Evolutionary conservation across 2,329 filamentous ascomycete genomes (phyloP).

Genomic region (Neofusicoccum kwambonambiense): DNA sequence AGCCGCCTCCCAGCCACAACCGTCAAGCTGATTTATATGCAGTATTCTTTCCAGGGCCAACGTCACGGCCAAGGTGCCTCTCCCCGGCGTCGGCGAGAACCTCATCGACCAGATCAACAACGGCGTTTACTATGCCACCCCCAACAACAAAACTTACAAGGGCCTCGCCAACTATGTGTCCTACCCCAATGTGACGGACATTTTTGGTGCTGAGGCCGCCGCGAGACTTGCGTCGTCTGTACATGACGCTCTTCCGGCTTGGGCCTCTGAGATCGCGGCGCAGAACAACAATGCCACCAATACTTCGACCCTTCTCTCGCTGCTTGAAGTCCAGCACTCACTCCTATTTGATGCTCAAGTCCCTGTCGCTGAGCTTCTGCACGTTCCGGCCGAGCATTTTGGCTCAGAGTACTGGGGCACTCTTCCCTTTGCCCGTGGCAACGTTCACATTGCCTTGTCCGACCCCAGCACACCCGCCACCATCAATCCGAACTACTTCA

Average conservation of each 20-base stretch:
- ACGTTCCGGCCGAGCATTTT: not conserved
- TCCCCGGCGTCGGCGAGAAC: constrained; percentile 26
- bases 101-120: constrained; percentile 26
- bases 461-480: constrained; percentile 34
- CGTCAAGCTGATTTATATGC: not conserved
- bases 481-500: constrained; percentile 46
- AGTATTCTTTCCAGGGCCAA: constrained; percentile 20
- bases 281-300: constrained; percentile 14
- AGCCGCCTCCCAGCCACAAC: not conserved
- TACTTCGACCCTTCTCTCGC: constrained; percentile 12
- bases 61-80: not conserved
- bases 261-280: constrained; percentile 21
- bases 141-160: constrained; percentile 23
- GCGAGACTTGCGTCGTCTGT: constrained; percentile 22
- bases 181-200: constrained; percentile 24
- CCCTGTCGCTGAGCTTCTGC: constrained; percentile 30
- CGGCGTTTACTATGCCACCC: constrained; percentile 13
- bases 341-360: constrained; percentile 43
- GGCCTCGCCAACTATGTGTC: constrained; percentile 27
- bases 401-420: constrained; percentile 6
- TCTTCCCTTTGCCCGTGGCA: constrained; percentile 30
- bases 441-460: constrained; percentile 40
- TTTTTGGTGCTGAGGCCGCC: constrained; percentile 25
- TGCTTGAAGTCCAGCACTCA: constrained; percentile 30
- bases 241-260: constrained; percentile 21